Conservation (phyloP, 345 rosid species). For the Orychophragmus violaceus region DNA sequence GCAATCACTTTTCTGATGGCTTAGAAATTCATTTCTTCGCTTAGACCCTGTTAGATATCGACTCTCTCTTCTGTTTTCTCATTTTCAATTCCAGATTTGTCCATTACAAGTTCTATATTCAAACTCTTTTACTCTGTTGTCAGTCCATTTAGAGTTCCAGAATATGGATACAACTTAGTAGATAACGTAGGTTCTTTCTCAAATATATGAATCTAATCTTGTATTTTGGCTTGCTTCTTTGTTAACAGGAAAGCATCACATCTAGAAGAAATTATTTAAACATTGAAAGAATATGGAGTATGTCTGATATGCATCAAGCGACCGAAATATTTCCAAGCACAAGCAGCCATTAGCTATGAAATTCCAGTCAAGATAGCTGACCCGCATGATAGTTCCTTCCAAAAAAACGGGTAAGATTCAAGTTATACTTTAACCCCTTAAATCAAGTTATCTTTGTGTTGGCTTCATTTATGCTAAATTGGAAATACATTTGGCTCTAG, state of each 20-base stretch:
- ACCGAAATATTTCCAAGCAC: conserved; percentile 57
- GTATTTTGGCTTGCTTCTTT: neutral
- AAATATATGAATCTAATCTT: neutral
- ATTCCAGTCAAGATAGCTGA: conserved; percentile 67
- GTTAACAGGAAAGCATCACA: conserved; percentile 65
- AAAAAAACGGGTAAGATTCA: conserved; percentile 52
- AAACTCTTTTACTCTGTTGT: no score
- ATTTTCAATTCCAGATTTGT: no score
- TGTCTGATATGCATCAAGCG: conserved; percentile 47
- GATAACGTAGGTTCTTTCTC: neutral
- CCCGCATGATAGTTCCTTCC: conserved; percentile 46
- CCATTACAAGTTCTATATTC: no score
- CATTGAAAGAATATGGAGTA: conserved; percentile 60
- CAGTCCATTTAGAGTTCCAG: neutral
- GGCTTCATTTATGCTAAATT: conserved; percentile 9
- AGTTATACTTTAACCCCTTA: neutral
- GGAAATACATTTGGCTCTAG: conserved; percentile 29
- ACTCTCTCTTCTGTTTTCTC: no score
- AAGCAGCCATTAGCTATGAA: conserved; percentile 76
- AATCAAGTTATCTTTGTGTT: neutral
- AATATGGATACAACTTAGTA: neutral
- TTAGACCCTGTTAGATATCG: no score
- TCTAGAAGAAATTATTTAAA: conserved; percentile 55
- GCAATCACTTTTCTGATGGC: no score
- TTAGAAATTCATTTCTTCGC: no score